Evolutionary conservation across 2,329 filamentous ascomycete genomes (phyloP).

Genomic region (Monilinia fructicola): DNA sequence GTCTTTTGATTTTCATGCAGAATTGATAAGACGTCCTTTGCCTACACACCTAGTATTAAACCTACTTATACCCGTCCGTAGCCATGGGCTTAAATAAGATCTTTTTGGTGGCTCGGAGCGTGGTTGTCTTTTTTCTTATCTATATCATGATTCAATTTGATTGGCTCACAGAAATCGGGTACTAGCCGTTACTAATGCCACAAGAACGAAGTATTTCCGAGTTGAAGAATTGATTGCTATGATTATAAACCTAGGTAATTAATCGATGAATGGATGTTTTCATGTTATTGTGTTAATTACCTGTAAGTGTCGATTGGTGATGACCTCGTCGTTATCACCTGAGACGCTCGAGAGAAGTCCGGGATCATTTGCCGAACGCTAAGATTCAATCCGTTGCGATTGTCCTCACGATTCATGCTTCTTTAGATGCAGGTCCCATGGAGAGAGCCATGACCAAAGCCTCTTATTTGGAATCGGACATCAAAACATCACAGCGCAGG

Average conservation of each 20-base stretch:
- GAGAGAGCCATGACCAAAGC: not conserved
- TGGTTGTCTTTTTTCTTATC: constrained; percentile 9
- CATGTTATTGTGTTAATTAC: not conserved
- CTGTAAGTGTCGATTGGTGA: not conserved
- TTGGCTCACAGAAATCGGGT: constrained; percentile 4
- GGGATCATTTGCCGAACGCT: not conserved
- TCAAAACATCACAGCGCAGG: not conserved
- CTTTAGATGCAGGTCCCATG: not conserved
- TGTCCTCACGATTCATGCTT: not conserved
- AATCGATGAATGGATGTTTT: not conserved
- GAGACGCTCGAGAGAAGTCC: not conserved
- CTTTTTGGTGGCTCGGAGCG: constrained; percentile 1
- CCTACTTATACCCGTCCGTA: constrained; percentile 4
- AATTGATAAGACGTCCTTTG: not conserved
- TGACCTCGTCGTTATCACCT: not conserved
- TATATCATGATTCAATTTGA: constrained; percentile 3
- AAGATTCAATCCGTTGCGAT: not conserved
- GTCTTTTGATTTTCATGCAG: not conserved
- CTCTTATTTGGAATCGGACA: not conserved
- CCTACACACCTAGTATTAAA: not conserved
- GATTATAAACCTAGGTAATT: not conserved
- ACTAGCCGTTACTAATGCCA: constrained; percentile 13
- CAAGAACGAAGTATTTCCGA: constrained; percentile 17
- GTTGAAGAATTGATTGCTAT: not conserved
- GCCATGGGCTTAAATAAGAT: constrained; percentile 1